phyloP scores from a whole-genome alignment of 108 stramenopile genomes.

The Asterionellopsis glacialis region DNA sequence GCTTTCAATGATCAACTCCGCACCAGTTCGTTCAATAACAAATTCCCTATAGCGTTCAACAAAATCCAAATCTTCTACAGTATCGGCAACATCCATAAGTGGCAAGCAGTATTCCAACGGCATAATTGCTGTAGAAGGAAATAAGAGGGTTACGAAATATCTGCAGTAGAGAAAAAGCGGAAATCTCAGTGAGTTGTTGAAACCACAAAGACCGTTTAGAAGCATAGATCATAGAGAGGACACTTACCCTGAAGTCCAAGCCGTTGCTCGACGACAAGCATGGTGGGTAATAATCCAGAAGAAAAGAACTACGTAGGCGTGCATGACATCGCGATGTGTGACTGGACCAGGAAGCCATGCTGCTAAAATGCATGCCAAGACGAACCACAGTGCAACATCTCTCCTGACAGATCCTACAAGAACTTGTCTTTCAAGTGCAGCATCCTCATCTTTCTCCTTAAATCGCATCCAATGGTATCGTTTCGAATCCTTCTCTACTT shows the following conservation, averaged over 20 bases:
- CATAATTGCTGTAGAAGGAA: slow-evolving; percentile 18
- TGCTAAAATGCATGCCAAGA: slow-evolving; percentile 4
- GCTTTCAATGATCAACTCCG: slow-evolving; percentile 8
- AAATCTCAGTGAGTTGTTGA: no score
- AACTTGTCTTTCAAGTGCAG: slow-evolving; percentile 6
- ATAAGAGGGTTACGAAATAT: slow-evolving; percentile 12
- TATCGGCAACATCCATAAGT: slow-evolving; percentile 16
- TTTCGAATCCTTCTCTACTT: slow-evolving; percentile 7
- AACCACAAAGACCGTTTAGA: no score
- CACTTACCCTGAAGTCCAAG: slow-evolving; percentile 12
- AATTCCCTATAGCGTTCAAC: slow-evolving; percentile 7
- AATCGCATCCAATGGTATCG: slow-evolving; percentile 6
- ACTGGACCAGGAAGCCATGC: slow-evolving; percentile 21
- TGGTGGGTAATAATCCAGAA: slow-evolving; percentile 15
- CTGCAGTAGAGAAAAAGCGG: not conserved
- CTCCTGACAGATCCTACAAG: slow-evolving; percentile 8
- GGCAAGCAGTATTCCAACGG: slow-evolving; percentile 21
- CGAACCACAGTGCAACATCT: slow-evolving; percentile 17
- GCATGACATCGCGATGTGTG: slow-evolving; percentile 14
- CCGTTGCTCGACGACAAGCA: slow-evolving; percentile 10
- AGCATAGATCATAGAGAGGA: not conserved
- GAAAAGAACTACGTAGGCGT: slow-evolving; percentile 13
- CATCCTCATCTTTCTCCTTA: slow-evolving; percentile 8
- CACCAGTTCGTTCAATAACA: slow-evolving; percentile 15
- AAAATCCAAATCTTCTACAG: slow-evolving; percentile 17